Evolutionary conservation across 78 protist species (phyloP).

Genomic region (Dictyostelium purpureum): DNA sequence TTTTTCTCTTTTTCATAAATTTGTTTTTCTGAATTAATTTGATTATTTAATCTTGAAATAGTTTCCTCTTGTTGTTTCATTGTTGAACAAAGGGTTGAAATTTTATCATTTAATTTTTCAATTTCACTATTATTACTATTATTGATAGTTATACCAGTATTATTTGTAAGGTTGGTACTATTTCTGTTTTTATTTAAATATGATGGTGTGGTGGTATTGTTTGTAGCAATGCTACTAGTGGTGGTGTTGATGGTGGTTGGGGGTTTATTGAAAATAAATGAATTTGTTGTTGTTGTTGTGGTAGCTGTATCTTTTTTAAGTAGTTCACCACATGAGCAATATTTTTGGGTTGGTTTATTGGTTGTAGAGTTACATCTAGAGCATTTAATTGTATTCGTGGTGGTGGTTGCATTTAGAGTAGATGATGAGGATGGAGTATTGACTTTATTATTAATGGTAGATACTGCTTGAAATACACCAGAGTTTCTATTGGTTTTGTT

Average conservation of each 20-base stretch:
- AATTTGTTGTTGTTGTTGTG: background rate
- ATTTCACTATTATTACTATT: background rate
- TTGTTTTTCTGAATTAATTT: conserved; percentile 9
- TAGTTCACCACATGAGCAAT: conserved; percentile 33
- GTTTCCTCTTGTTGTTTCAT: conserved; percentile 53
- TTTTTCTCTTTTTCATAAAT: background rate
- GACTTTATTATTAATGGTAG: background rate
- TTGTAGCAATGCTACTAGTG: too few species aligned
- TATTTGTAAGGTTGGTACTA: too few species aligned
- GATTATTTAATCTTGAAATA: background rate
- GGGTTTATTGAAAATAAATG: too few species aligned
- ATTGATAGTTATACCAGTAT: background rate
- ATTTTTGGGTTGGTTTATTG: background rate
- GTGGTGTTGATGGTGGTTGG: too few species aligned
- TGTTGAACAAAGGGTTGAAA: background rate
- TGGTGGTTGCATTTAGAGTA: background rate
- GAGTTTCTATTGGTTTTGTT: background rate
- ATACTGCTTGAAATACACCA: background rate
- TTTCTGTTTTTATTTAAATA: too few species aligned
- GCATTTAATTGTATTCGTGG: background rate
- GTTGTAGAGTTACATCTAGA: conserved; percentile 35
- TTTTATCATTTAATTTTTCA: conserved; percentile 1
- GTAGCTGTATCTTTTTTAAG: background rate
- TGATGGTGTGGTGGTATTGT: too few species aligned
- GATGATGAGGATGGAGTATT: background rate